phyloP scores from a whole-genome alignment of 495 filamentous ascomycete species.

The Hapsidospora chrysogenum region DNA sequence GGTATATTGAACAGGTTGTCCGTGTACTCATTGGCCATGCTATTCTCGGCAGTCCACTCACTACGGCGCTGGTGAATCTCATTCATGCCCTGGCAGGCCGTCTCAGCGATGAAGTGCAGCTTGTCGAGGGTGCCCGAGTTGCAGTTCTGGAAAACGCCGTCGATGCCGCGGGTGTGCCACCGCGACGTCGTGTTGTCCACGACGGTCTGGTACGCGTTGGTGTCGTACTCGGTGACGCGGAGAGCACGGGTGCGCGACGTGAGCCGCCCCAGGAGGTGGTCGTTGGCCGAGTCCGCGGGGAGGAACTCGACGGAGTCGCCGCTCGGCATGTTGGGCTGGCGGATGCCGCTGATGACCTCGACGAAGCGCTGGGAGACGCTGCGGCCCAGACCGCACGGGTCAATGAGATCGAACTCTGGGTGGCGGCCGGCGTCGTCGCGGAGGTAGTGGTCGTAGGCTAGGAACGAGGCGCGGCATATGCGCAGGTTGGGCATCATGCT shows the following conservation, averaged over 20 bases:
- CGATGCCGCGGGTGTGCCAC: slow-evolving; percentile 8
- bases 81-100: slow-evolving; percentile 8
- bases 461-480: slow-evolving; percentile 9
- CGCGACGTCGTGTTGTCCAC: slow-evolving; percentile 6
- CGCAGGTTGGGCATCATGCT: slow-evolving; percentile 5
- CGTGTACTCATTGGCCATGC: background rate
- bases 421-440: background rate
- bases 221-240: slow-evolving; percentile 4
- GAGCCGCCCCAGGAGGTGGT: slow-evolving; percentile 3
- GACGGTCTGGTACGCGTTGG: slow-evolving; percentile 2
- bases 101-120: slow-evolving; percentile 9
- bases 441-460: slow-evolving; percentile 9
- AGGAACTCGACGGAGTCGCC: slow-evolving; percentile 7
- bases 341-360: slow-evolving; percentile 9
- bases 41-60: background rate
- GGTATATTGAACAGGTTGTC: slow-evolving; percentile 1
- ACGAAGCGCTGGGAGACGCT: slow-evolving; percentile 10
- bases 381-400: slow-evolving; percentile 8
- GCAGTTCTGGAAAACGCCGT: slow-evolving; percentile 11
- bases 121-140: slow-evolving; percentile 8
- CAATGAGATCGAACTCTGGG: slow-evolving; percentile 7
- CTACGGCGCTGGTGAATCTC: slow-evolving; percentile 4
- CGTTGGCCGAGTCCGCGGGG: slow-evolving; percentile 5
- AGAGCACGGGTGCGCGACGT: background rate
- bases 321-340: slow-evolving; percentile 4